Evolutionary conservation across 2,329 filamentous ascomycete genomes (phyloP).

Genomic region (Talaromyces sp.): DNA sequence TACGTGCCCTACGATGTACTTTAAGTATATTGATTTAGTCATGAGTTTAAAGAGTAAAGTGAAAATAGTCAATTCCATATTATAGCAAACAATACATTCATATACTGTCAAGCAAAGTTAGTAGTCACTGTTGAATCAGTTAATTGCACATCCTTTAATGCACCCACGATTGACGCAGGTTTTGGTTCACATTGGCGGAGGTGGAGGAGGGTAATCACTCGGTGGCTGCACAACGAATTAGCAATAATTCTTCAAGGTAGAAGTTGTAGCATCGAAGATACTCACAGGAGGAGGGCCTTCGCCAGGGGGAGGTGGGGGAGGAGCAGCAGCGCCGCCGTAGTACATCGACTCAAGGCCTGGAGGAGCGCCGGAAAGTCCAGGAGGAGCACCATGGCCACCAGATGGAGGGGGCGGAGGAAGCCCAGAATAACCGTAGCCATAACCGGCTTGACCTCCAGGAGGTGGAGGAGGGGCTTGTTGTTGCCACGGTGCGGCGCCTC

Average conservation of each 20-base stretch:
- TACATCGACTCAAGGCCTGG: constrained; percentile 41
- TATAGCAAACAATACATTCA: not conserved
- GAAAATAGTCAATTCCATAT: not conserved
- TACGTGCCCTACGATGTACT: not conserved
- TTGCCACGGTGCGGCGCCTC: constrained; percentile 59
- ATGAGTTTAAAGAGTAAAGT: not conserved
- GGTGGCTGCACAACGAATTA: constrained; percentile 35
- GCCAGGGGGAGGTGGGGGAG: constrained; percentile 39
- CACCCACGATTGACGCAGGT: not conserved
- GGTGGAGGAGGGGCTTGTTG: constrained; percentile 41
- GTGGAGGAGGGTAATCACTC: constrained; percentile 58
- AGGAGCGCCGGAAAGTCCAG: constrained; percentile 39
- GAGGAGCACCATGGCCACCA: constrained; percentile 47
- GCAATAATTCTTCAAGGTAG: constrained; percentile 9
- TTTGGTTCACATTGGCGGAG: constrained; percentile 41
- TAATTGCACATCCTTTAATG: not conserved
- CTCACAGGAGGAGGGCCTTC: constrained; percentile 40
- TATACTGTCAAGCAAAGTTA: constrained; percentile 8
- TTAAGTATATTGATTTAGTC: not conserved
- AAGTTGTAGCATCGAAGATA: constrained; percentile 10
- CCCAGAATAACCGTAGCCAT: constrained; percentile 54
- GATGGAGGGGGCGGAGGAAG: constrained; percentile 41
- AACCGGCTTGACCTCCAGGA: constrained; percentile 41
- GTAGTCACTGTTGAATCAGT: constrained; percentile 9
- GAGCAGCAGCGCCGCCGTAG: constrained; percentile 33